Base-by-base conservation (phyloP, 495 filamentous ascomycete species). In the Penicillium maclennaniae region DNA sequence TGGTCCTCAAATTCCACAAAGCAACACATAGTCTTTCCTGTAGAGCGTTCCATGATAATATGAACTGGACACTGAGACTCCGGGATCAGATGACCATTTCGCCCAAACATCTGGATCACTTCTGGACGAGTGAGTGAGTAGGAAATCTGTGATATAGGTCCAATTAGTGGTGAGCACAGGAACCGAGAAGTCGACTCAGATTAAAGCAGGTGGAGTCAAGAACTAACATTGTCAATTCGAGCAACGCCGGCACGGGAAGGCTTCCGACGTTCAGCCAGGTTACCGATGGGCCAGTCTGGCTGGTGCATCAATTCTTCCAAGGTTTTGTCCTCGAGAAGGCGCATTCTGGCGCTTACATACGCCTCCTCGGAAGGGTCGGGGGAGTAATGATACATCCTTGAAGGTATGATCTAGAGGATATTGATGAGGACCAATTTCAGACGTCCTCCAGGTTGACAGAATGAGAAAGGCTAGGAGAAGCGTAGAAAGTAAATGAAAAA, bases 1-100 rank as follows among this genome's bases (percentile, higher is more conserved):
- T 0, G 50, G 6, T 72, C 78, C 27, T 70, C 48, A 43, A 91
- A 84, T 60, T 93, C 89, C 27, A 88, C 81, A 55, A 74, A 93
- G 51, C 80, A 85, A 46, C 91, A 87, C 67, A 85, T 82, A 0
- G 89, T 92, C 77, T 92, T 92, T 43, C 80, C 79, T 1, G 86
- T 88, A 0, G 81, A 73, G 7, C 87, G 84, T 45, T 92, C 89
- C 87, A 93, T 90, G 56, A 91, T 87, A 54, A 93, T 89, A 58
- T 93, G 89, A 9, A 92, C 70, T 0, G 86, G 76, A 46, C 82
- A 83, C 6, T 84, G 75, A 2, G 67, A 40, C 3, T 9, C 7
- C 8, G n/a, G 57, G 42, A 83, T 79, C 40, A 74, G 71, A 28
- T 60, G 50, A 36, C 85, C 79, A 53, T 79, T 79, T n/a, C 81